Evolutionary conservation across 1,139 yeast species (phyloP), one percentile per base, ranked within the genome.

Genomic region (Geotrichum candidum): DNA sequence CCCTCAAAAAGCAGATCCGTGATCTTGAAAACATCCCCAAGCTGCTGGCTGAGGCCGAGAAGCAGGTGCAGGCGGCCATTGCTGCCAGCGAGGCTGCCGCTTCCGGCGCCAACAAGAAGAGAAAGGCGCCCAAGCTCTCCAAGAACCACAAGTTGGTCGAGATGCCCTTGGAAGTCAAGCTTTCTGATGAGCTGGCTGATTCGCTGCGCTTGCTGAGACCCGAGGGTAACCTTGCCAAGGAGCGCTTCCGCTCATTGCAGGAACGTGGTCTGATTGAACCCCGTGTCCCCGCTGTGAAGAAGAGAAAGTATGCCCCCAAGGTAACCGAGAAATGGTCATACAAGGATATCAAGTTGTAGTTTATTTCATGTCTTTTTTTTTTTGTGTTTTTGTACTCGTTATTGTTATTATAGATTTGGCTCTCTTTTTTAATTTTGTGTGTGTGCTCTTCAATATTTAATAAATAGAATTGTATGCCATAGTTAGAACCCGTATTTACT

Each of bases 261-360:
- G 83, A 89, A 65, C 81, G 86, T 56, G 99, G 99, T 67, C 83
- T 87, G 72, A 81, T 94, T 62, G 99, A 94, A 74, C 80, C 96
- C 7, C 83, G 97, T 76, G 82, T 87, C 57, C 91, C 89, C 11
- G 84, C 84, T 56, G 82, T 81, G 64, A 84, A 83, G 77, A 85
- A 82, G 73, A 84, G 89, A 74, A 71, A 70, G 63, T 88, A 87
- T 72, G 80, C 84, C 66, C 88, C 82, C 65, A 89, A 88, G 79
- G 77, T 88, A 64, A 88, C 95, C 48, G 97, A 90, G 74, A 91
- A 90, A 76, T 91, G 96, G 96, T 83, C 92, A 53, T 90, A 88
- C 76, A 92, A 91, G 77, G 96, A 91, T 76, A 88, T 88, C 71
- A 87, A 87, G 76, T 88, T 58, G 56, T 58, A 58, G 38, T 27